Conservation (phyloP, 495 filamentous ascomycete species). For the Penicillium steckii region DNA sequence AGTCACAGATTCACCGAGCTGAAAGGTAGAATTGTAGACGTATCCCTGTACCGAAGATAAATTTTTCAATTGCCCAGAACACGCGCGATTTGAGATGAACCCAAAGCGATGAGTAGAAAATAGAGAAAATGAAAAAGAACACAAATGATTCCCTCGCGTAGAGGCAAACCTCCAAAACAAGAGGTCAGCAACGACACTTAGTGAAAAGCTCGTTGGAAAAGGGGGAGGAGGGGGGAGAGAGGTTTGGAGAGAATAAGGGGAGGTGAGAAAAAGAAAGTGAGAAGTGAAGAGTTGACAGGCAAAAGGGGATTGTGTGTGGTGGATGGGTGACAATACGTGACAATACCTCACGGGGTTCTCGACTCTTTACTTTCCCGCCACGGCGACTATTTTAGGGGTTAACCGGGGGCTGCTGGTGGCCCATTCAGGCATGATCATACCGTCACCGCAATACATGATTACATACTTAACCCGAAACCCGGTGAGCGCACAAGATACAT, state of each 20-base stretch:
- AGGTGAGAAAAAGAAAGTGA: slow-evolving; percentile 8
- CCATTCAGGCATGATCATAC: neutral
- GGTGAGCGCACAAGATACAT: neutral
- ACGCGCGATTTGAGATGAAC: slow-evolving; percentile 3
- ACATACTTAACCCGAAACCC: slow-evolving; percentile 11
- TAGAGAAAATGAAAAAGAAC: slow-evolving; percentile 12
- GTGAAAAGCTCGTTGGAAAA: slow-evolving; percentile 52
- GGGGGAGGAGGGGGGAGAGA: slow-evolving; percentile 14
- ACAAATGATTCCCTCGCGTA: slow-evolving; percentile 30
- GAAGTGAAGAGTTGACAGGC: slow-evolving; percentile 7
- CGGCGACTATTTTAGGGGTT: neutral
- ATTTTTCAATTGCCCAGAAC: neutral
- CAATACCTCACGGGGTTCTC: slow-evolving; percentile 19
- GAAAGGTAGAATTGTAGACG: neutral
- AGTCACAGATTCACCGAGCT: neutral
- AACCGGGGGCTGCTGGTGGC: neutral
- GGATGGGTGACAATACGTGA: slow-evolving; percentile 4
- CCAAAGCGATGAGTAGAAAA: slow-evolving; percentile 4
- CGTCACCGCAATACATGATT: slow-evolving; percentile 2
- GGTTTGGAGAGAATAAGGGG: slow-evolving; percentile 21
- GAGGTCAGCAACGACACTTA: slow-evolving; percentile 50
- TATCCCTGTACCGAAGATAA: slow-evolving; percentile 5
- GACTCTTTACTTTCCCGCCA: neutral
- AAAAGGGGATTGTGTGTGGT: slow-evolving; percentile 18
- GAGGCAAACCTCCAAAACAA: slow-evolving; percentile 26